Conservation (phyloP, 1,284 basidiomycete genomes). For the Ceratobasidium sp. region DNA sequence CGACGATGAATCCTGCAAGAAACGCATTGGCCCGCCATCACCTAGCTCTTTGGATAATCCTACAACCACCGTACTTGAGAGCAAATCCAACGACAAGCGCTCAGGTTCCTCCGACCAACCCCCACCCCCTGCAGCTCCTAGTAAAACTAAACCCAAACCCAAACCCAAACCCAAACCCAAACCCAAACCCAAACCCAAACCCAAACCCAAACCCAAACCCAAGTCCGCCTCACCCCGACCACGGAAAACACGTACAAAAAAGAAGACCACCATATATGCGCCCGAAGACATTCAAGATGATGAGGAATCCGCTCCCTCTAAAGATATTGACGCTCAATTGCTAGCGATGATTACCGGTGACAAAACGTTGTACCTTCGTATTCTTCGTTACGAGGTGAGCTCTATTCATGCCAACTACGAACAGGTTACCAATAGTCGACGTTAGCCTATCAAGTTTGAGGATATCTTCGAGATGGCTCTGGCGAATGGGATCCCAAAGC, state of each 20-base stretch:
- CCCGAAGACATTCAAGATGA: constrained; percentile 54
- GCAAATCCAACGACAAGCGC: not conserved
- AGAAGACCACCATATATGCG: not conserved
- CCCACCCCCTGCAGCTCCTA: not conserved
- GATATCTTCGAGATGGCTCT: constrained; percentile 63
- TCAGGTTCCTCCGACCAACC: not conserved
- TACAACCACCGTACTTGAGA: not conserved
- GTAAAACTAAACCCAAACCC: constrained; percentile 16
- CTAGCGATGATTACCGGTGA: constrained; percentile 64
- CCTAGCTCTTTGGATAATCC: not conserved
- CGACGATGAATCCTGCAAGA: not conserved
- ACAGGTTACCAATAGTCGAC: not conserved
- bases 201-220: not conserved
- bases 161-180: constrained; percentile 13
- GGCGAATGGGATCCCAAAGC: constrained; percentile 55
- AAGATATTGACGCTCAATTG: constrained; percentile 60
- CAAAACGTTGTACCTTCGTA: constrained; percentile 64
- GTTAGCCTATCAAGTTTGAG: constrained; percentile 72
- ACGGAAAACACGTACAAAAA: constrained; percentile 7
- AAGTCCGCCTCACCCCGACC: constrained; percentile 11
- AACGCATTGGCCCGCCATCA: too few species aligned
- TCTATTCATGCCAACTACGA: not conserved
- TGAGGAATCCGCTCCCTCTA: constrained; percentile 48
- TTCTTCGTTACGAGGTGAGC: constrained; percentile 74
- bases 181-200: constrained; percentile 29